Evolutionary conservation across 805 yeast species (phyloP).

Genomic region (Saccharomycopsis sp.): DNA sequence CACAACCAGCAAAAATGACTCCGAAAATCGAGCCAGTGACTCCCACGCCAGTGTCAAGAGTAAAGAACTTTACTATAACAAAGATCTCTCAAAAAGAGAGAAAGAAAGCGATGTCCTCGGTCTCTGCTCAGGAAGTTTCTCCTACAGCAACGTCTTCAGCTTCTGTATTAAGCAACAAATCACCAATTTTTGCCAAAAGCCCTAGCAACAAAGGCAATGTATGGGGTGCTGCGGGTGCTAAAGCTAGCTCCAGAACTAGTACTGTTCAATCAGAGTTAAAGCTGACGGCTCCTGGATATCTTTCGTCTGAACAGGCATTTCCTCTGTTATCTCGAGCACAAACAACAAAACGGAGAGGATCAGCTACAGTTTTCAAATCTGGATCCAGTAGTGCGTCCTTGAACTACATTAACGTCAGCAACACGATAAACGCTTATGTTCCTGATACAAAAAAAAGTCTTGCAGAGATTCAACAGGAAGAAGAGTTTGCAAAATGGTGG

Average conservation of each 20-base stretch:
- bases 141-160: no score
- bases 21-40: not conserved
- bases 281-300: not conserved
- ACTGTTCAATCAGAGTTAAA: no score
- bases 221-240: not conserved
- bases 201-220: not conserved
- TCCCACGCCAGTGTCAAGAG: not conserved
- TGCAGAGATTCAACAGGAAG: conserved; percentile 72
- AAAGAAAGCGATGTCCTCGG: not conserved
- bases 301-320: not conserved
- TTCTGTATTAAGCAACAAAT: no score
- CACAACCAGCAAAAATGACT: not conserved
- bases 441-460: no score
- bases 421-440: no score
- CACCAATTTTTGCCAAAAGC: not conserved
- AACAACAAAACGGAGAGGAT: not conserved
- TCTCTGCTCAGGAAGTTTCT: no score
- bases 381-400: no score
- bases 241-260: no score
- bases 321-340: not conserved
- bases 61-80: not conserved
- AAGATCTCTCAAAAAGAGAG: not conserved
- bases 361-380: not conserved
- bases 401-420: no score
- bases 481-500: conserved; percentile 88